A percentile compares a stretch with the other conserved stretches of the same genome.
Evolutionary conservation across 192 early-diverging fungal species (phyloP).

Genomic region (Backusella psychrophila): DNA sequence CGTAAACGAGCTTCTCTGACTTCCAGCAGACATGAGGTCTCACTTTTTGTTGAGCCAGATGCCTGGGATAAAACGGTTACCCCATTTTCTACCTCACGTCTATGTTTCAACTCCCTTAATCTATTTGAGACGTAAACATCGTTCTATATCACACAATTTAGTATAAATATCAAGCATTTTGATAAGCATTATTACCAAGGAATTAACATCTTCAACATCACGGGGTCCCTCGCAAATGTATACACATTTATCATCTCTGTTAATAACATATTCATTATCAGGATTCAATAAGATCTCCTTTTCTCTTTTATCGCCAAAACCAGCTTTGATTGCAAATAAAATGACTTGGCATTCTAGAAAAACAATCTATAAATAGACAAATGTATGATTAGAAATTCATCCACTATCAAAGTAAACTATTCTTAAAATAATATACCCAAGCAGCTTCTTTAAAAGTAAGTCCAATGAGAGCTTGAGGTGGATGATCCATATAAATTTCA

Average conservation of each 20-base stretch:
- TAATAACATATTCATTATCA: slow-evolving; percentile 47
- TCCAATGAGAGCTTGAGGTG: slow-evolving; percentile 58
- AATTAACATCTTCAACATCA: slow-evolving; percentile 40
- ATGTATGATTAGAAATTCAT: background rate
- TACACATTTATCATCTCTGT: slow-evolving; percentile 44
- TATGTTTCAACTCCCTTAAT: background rate
- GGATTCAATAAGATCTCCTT: slow-evolving; percentile 63
- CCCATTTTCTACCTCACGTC: background rate
- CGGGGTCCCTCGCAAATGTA: slow-evolving; percentile 53
- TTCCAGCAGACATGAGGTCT: background rate
- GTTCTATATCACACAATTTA: background rate
- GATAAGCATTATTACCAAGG: slow-evolving; percentile 20
- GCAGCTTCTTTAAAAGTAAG: slow-evolving; percentile 57
- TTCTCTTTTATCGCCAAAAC: slow-evolving; percentile 11
- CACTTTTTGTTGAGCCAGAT: background rate
- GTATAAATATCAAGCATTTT: background rate
- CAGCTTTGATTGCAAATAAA: slow-evolving; percentile 41
- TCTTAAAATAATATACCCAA: slow-evolving; percentile 29
- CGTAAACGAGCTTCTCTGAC: background rate
- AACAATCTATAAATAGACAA: slow-evolving; percentile 32
- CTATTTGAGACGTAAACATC: background rate
- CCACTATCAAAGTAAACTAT: background rate
- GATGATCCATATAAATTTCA: slow-evolving; percentile 53
- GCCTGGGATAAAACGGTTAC: background rate
- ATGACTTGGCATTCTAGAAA: slow-evolving; percentile 51